Evolutionary conservation across 2,329 filamentous ascomycete species (phyloP), one percentile per base, ranked within the genome.

Genomic region (Pseudogymnoascus sp.): DNA sequence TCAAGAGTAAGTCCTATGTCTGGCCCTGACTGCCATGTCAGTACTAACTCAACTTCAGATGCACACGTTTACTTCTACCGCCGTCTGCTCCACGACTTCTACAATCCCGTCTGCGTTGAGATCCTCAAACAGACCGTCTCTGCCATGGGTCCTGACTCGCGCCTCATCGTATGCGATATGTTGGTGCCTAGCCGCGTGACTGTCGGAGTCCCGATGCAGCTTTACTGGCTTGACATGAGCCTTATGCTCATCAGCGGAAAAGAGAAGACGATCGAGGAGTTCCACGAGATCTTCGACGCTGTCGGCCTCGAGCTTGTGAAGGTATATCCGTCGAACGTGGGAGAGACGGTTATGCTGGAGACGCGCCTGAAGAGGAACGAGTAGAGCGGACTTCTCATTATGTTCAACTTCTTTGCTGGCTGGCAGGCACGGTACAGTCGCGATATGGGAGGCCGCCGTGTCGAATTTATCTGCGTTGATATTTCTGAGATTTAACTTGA

Each of bases 311-410:
- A 71, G 40, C 65, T 71, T 21, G 68, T 70, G 33, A 70, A 70
- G 63, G 65, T 71, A 16, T 70, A 66, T 66, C 67, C 60, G 7
- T 67, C 70, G 6, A 61, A 61, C 1, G 68, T 72, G 33, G 72
- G 72, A 2, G 67, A 67, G n/a, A 74, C 73, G 4, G 71, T 68
- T 8, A 73, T 74, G 69, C 62, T 75, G 11, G 73, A 75, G 63
- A 70, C 71, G 5, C 69, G 66, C 7, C 60, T 75, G 28, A 56
- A 59, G 69, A 69, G 59, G 61, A 47, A 53, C 11, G 33, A 33
- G 6, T 61, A 21, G 6, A 14, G 18, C 4, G 14, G 28, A 33
- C 28, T 33, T 56, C 10, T 56, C n/a, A 14, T 56, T 33, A 33
- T 56, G 33, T 33, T 11, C 4, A 16, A 11, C 4, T 33, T 56